A percentile compares a stretch with the other conserved stretches of the same genome.
These are phyloP conservation scores for Silene uniflora DNA, from an alignment of 148 eudicot species.

Conservation along the genomic window DNA sequence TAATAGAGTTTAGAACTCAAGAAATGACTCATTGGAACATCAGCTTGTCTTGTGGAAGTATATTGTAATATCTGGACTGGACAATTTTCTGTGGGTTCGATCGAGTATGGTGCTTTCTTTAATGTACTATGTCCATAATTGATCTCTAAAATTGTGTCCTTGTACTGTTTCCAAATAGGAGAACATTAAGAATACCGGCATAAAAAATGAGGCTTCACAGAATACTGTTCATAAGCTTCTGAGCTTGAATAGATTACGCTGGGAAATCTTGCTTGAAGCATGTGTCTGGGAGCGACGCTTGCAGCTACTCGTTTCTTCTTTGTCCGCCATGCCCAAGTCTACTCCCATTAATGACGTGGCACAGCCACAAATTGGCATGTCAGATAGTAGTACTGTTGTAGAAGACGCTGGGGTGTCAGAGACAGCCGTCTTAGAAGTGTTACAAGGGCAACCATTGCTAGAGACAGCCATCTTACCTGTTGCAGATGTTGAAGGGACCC, in stretches of 20 bases:
- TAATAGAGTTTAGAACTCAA: too few species aligned
- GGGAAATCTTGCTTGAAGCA: conserved; percentile 72
- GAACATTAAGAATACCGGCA: conserved; percentile 39
- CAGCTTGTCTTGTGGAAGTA: neutral
- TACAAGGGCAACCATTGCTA: conserved; percentile 4
- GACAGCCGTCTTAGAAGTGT: neutral
- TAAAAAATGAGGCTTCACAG: conserved; percentile 35
- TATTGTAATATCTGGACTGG: neutral
- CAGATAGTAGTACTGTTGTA: conserved; percentile 13
- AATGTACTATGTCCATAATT: conserved; percentile 1
- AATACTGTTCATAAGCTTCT: conserved; percentile 45
- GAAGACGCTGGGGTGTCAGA: conserved; percentile 19
- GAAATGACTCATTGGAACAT: neutral
- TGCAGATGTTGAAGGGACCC: conserved; percentile 16
- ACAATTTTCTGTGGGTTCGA: neutral
- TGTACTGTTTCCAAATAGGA: conserved; percentile 36
- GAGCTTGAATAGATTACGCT: conserved; percentile 53
- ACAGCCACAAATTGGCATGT: conserved; percentile 8
- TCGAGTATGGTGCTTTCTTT: neutral
- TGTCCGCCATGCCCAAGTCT: conserved; percentile 24
- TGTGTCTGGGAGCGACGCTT: conserved; percentile 77
- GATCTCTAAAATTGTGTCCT: neutral
- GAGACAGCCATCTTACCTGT: neutral
- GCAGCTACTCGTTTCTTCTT: conserved; percentile 57
- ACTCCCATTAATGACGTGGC: conserved; percentile 18